These are phyloP conservation scores for Fusarium sp. DNA, from an alignment of 2,329 filamentous ascomycete genomes.

Conservation along the genomic window DNA sequence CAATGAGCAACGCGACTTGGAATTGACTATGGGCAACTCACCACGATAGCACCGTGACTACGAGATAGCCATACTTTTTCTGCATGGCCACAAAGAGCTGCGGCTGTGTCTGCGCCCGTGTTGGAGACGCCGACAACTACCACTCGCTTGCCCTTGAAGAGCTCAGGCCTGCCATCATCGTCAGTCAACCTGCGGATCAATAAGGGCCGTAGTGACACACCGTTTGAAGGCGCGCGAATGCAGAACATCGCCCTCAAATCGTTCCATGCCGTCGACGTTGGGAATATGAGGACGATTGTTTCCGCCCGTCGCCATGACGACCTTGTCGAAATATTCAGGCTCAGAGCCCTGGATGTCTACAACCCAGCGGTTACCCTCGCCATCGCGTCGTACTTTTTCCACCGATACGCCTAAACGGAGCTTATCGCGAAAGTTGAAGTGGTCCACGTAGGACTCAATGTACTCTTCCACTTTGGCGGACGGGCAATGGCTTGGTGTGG, in stretches of 20 bases:
- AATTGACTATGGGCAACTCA: conserved; percentile 30
- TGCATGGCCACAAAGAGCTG: conserved; percentile 47
- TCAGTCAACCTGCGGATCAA: neutral
- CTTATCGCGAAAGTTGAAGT: conserved; percentile 43
- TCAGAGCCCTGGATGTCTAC: conserved; percentile 40
- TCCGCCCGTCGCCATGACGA: conserved; percentile 48
- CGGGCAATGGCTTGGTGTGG: conserved; percentile 38
- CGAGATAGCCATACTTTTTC: conserved; percentile 55
- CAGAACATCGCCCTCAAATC: conserved; percentile 51
- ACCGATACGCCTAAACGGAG: conserved; percentile 42
- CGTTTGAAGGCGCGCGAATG: conserved; percentile 51
- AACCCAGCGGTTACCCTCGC: conserved; percentile 38
- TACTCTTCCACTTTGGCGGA: conserved; percentile 44
- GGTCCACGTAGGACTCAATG: conserved; percentile 46
- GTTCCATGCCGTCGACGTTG: conserved; percentile 46
- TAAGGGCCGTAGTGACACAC: conserved; percentile 16
- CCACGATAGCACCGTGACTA: conserved; percentile 49
- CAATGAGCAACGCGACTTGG: neutral
- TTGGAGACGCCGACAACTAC: conserved; percentile 55
- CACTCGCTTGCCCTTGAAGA: conserved; percentile 53
- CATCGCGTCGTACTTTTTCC: conserved; percentile 28
- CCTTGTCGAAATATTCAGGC: conserved; percentile 48
- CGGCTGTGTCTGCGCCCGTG: conserved; percentile 45
- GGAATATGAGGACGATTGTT: conserved; percentile 50
- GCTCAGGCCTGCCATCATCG: conserved; percentile 24